A percentile compares a stretch with the other conserved stretches of the same genome.
Conservation (phyloP, 441 rosid species). For the Bocquillonia castaneifolia region DNA sequence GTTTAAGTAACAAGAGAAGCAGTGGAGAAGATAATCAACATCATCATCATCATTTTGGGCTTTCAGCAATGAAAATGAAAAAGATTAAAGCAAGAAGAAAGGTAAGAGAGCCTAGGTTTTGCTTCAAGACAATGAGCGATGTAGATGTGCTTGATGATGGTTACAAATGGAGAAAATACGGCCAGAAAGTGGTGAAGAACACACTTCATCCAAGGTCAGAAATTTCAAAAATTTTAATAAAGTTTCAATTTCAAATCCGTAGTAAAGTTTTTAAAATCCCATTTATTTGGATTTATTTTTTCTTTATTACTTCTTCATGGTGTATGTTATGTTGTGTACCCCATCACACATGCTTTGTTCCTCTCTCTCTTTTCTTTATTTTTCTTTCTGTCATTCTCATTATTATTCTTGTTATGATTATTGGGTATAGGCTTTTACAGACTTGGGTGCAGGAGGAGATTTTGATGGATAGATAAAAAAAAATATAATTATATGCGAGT, state of each 20-base stretch:
- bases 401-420: constrained; percentile 35
- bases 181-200: constrained; percentile 98
- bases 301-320: background rate
- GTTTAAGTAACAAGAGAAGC: constrained; percentile 35
- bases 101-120: constrained; percentile 94
- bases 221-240: background rate
- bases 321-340: constrained; percentile 16
- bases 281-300: constrained; percentile 9
- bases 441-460: constrained; percentile 30
- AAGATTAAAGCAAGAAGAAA: constrained; percentile 73
- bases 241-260: background rate
- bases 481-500: background rate
- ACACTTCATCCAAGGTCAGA: constrained; percentile 92
- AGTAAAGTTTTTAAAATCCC: background rate
- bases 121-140: constrained; percentile 95
- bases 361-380: background rate
- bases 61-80: constrained; percentile 67
- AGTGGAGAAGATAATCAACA: constrained; percentile 27
- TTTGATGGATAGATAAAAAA: constrained; percentile 12
- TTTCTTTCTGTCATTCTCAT: constrained; percentile 26
- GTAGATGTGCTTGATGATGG: constrained; percentile 95
- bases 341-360: constrained; percentile 27
- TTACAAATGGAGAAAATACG: constrained; percentile 95
- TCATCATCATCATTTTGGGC: constrained; percentile 37
- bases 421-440: constrained; percentile 29